phyloP scores from a whole-genome alignment of 2,329 filamentous ascomycete species.

The Fusarium irregulare region DNA sequence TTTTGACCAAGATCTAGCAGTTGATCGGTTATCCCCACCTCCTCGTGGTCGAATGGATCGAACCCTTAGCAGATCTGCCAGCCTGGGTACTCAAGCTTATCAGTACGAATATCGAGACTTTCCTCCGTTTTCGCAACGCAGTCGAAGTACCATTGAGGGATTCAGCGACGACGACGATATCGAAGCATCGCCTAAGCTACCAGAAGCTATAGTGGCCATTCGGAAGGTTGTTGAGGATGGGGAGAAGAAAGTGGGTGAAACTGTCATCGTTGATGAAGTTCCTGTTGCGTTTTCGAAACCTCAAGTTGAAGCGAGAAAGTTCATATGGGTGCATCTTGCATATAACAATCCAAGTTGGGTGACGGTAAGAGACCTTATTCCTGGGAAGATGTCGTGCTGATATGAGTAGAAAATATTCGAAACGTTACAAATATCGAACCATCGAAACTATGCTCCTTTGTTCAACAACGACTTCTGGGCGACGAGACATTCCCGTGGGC shows the following conservation, averaged over 20 bases:
- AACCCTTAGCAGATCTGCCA: slow-evolving; percentile 52
- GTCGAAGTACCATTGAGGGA: slow-evolving; percentile 46
- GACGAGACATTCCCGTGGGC: slow-evolving; percentile 59
- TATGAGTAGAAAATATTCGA: slow-evolving; percentile 56
- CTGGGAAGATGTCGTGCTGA: background rate
- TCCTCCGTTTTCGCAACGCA: slow-evolving; percentile 52
- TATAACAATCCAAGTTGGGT: slow-evolving; percentile 70
- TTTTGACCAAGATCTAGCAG: slow-evolving; percentile 54
- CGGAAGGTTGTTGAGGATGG: slow-evolving; percentile 42
- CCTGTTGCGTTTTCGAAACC: slow-evolving; percentile 50
- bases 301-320: slow-evolving; percentile 56
- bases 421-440: slow-evolving; percentile 54
- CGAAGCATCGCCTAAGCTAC: slow-evolving; percentile 49
- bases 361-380: slow-evolving; percentile 53
- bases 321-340: slow-evolving; percentile 68
- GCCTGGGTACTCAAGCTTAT: slow-evolving; percentile 49
- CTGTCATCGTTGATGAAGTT: slow-evolving; percentile 47
- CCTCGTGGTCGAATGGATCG: slow-evolving; percentile 46
- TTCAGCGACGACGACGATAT: slow-evolving; percentile 45
- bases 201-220: slow-evolving; percentile 50
- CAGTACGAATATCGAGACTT: slow-evolving; percentile 51
- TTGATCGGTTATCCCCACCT: slow-evolving; percentile 54
- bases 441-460: slow-evolving; percentile 53
- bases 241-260: slow-evolving; percentile 41
- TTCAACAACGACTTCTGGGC: slow-evolving; percentile 62